Evolutionary conservation across 305 asterid species (phyloP), one percentile per base, ranked within the genome.

Genomic region (Coffea humblotiana): DNA sequence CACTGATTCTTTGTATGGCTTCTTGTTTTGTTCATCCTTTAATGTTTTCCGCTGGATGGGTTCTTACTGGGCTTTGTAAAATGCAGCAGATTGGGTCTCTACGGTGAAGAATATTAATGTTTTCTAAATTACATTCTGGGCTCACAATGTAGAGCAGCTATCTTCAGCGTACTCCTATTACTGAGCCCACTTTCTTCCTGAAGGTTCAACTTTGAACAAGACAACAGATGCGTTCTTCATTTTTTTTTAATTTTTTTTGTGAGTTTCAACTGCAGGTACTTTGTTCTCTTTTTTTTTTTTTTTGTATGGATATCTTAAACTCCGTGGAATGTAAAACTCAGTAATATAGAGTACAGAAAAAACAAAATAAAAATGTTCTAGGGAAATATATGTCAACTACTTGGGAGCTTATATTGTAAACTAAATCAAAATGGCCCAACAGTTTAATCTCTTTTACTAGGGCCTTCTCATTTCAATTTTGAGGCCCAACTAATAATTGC

Each of bases 1-100:
- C 61, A 13, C 32, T 8, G 21, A 69, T 40, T 15, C n/a, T 58
- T 47, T 85, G 82, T 76, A 60, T 76, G 78, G 74, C 40, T 80
- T 40, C 71, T 74, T 74, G 78, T 77, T 74, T 74, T 84, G 14
- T 84, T 74, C 54, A 35, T 43, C 43, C 45, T 66, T 35, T 77
- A 27, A 58, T 37, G 40, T 25, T 13, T 0, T 29, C 6, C 3
- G 21, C 32, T 32, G 69, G 37, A 27, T 64, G 69, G 35, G 32
- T 25, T 25, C 7, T 25, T 1, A 2, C 18, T 3, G 18, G 68
- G 18, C 68, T 13, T 25, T 0, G 5, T 3, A 2, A 0, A 8
- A 0, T 2, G 15, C 0, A 60, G 29, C 13, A 2, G 27, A 8
- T 23, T 23, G 65, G 29, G 13, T 27, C 9, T 60, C 27, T 21